Conservation (phyloP, 805 yeast species). For the Candida krabiensis region DNA sequence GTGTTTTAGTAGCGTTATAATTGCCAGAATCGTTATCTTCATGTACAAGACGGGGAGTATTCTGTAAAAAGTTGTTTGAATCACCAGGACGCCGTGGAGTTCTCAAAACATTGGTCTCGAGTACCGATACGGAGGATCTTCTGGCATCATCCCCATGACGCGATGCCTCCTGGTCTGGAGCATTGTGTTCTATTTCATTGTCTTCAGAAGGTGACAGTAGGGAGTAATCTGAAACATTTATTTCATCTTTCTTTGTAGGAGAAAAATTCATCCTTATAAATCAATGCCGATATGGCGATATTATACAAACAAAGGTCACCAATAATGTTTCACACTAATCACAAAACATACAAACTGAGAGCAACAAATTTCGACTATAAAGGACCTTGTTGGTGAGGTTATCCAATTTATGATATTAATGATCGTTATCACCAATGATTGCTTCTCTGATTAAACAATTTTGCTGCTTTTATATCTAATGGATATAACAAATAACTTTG, state of each 20-base stretch:
- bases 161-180: neutral
- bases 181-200: conserved; percentile 5
- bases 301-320: too few species aligned
- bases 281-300: too few species aligned
- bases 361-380: too few species aligned
- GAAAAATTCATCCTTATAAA: conserved; percentile 6
- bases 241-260: conserved; percentile 13
- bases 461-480: too few species aligned
- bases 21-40: neutral
- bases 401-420: too few species aligned
- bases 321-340: too few species aligned
- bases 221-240: conserved; percentile 14
- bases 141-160: conserved; percentile 2
- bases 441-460: too few species aligned
- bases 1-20: conserved; percentile 2
- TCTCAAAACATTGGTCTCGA: conserved; percentile 8
- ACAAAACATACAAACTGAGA: too few species aligned
- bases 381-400: too few species aligned
- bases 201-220: conserved; percentile 13
- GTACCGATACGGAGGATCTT: conserved; percentile 4
- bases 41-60: neutral
- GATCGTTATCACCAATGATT: too few species aligned
- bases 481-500: too few species aligned
- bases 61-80: conserved; percentile 5
- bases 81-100: conserved; percentile 9